Evolutionary conservation across 345 rosid species (phyloP), one percentile per base, ranked within the genome.

Genomic region (Corymbia maculata): DNA sequence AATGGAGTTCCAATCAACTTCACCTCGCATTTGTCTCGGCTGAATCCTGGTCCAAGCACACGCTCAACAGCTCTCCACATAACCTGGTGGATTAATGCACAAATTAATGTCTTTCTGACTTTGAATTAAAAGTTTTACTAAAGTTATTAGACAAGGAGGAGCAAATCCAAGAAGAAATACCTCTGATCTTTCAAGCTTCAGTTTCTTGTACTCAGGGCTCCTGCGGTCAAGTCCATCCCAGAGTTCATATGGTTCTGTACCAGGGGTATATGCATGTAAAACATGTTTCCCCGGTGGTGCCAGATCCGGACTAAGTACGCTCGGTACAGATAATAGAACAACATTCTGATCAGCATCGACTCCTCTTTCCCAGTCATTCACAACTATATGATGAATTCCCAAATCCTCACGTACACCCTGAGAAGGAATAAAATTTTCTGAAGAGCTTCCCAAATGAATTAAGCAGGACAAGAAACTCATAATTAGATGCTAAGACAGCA

Each of bases 321-420:
- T 94, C 24, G 98, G 98, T 51, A 97, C 92, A 50, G 99, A 97
- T 89, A 97, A 94, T 85, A 97, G 93, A 86, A 96, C 98, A 19
- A 97, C 98, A 86, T 97, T 97, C 91, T 97, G 98, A 90, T 95
- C 98, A 13, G 97, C 96, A 90, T 97, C 99, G 32, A 96, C 99
- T 90, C 98, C 99, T 85, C 95, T 90, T 51, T 93, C 94, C 98
- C 99, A 96, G 51, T 97, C 97, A 85, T 97, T 95, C 85, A 96
- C 99, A 90, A 95, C 95, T 61, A 97, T 96, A 89, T 97, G 99
- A 94, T 97, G 99, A 91, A 96, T 95, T 66, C 96, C 98, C 93
- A 97, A 90, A 52, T 95, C 97, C 88, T 96, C 93, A 19, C 88
- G 91, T 86, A 97, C 51, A 50, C 95, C 98, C 95, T 97, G 93